A percentile compares a stretch with the other conserved stretches of the same genome.
Evolutionary conservation across 169 alveolate species (phyloP).

Genomic region (Eimeria acervulina): DNA sequence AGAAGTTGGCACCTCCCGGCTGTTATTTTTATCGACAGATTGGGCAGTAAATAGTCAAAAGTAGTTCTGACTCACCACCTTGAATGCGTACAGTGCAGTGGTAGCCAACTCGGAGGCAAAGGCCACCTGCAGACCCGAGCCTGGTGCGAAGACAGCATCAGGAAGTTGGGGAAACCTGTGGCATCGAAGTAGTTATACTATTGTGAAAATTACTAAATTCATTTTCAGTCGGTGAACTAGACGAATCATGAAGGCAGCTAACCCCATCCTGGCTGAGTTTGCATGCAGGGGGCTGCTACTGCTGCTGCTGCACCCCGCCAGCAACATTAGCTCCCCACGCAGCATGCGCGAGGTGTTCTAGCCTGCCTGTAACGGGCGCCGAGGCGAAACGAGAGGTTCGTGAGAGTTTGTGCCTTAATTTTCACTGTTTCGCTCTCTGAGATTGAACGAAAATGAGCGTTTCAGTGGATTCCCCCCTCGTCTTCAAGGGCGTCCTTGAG

Average conservation of each 20-base stretch:
- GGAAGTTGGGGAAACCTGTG: no score
- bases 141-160: no score
- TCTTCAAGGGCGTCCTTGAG: slow-evolving; percentile 92
- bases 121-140: no score
- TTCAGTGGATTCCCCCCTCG: slow-evolving; percentile 81
- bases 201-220: neutral
- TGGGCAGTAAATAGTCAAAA: neutral
- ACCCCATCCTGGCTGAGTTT: neutral
- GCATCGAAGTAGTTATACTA: neutral
- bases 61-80: neutral
- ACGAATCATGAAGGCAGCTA: neutral
- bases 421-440: slow-evolving; percentile 75
- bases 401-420: neutral
- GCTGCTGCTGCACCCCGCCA: slow-evolving; percentile 76
- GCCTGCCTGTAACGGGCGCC: neutral
- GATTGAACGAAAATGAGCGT: slow-evolving; percentile 73
- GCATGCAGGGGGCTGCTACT: slow-evolving; percentile 66
- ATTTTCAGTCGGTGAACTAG: neutral
- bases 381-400: slow-evolving; percentile 49
- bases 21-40: neutral
- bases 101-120: no score
- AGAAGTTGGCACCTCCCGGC: neutral
- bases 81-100: neutral
- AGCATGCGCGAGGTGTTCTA: slow-evolving; percentile 46
- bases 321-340: slow-evolving; percentile 73